Evolutionary conservation across 495 filamentous ascomycete species (phyloP).

Genomic region (Aspergillus carlsbadensis): DNA sequence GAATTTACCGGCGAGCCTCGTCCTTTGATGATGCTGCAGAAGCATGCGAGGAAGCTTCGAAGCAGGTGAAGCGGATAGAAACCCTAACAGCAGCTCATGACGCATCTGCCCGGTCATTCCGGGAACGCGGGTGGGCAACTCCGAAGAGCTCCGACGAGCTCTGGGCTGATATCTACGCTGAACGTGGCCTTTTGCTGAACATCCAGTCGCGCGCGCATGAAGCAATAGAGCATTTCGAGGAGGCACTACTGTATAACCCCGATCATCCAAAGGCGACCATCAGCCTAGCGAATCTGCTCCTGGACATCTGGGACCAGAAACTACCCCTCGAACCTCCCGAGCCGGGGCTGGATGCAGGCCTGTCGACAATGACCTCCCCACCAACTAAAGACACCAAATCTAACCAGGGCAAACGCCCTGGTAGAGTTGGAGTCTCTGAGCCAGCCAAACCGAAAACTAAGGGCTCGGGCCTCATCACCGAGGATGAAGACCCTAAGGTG

Average conservation of each 20-base stretch:
- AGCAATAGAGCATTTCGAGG: conserved; percentile 74
- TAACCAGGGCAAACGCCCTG: conserved; percentile 1
- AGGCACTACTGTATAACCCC: conserved; percentile 68
- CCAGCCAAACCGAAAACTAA: conserved; percentile 9
- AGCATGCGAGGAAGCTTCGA: conserved; percentile 78
- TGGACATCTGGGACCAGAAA: conserved; percentile 78
- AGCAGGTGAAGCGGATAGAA: conserved; percentile 56
- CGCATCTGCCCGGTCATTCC: conserved; percentile 51
- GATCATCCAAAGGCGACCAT: conserved; percentile 82
- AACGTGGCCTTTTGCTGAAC: conserved; percentile 68
- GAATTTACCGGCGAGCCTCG: conserved; percentile 78
- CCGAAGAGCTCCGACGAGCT: conserved; percentile 75
- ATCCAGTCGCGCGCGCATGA: conserved; percentile 61
- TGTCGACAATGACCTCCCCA: conserved; percentile 28
- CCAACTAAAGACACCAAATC: conserved; percentile 17
- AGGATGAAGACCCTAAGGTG: conserved; percentile 53
- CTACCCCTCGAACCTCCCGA: conserved; percentile 43
- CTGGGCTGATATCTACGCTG: conserved; percentile 75
- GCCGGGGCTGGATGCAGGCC: conserved; percentile 30
- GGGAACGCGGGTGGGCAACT: conserved; percentile 68
- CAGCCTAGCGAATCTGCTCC: conserved; percentile 75
- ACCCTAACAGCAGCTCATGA: conserved; percentile 40
- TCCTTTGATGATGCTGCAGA: conserved; percentile 74
- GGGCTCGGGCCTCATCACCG: conserved; percentile 8
- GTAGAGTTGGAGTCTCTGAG: conserved; percentile 4